These are phyloP conservation scores for Eutrema yunnanense DNA, from an alignment of 345 rosid genomes.

Conservation along the genomic window DNA sequence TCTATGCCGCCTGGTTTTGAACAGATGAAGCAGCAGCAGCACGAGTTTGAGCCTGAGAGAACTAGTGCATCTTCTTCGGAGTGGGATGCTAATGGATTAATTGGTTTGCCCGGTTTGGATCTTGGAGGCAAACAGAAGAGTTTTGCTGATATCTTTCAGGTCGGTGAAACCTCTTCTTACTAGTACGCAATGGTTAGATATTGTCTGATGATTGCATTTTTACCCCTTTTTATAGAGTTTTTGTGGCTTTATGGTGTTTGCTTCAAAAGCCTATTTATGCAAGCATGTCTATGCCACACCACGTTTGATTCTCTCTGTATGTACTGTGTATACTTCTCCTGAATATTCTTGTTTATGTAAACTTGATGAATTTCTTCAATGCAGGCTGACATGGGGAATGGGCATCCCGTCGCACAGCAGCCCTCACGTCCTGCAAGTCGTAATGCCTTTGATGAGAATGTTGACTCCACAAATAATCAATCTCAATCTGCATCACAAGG, in stretches of 20 bases:
- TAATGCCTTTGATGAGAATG: conserved; percentile 59
- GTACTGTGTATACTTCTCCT: not conserved
- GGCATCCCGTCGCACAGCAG: conserved; percentile 15
- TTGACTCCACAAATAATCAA: conserved; percentile 42
- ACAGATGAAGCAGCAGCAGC: conserved; percentile 32
- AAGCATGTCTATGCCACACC: too few species aligned
- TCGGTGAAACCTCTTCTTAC: conserved; percentile 16
- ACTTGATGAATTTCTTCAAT: not conserved
- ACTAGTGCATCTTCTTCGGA: conserved; percentile 32
- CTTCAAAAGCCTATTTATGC: not conserved
- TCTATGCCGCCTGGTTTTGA: conserved; percentile 66
- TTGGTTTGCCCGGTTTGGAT: conserved; percentile 61
- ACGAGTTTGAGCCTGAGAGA: conserved; percentile 29
- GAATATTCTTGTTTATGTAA: too few species aligned
- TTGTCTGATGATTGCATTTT: conserved; percentile 13
- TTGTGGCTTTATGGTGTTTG: not conserved
- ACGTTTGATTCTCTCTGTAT: not conserved
- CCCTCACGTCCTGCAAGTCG: conserved; percentile 68
- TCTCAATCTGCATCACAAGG: conserved; percentile 43
- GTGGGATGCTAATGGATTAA: conserved; percentile 78
- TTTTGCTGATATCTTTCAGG: conserved; percentile 80
- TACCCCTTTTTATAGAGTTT: not conserved
- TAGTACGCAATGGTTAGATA: too few species aligned
- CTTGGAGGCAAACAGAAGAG: conserved; percentile 72
- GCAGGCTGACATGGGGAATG: conserved; percentile 65